A percentile compares a stretch with the other conserved stretches of the same genome.
These are phyloP conservation scores for Phialophora macrospora DNA, from an alignment of 2,329 filamentous ascomycete species.

Conservation along the genomic window DNA sequence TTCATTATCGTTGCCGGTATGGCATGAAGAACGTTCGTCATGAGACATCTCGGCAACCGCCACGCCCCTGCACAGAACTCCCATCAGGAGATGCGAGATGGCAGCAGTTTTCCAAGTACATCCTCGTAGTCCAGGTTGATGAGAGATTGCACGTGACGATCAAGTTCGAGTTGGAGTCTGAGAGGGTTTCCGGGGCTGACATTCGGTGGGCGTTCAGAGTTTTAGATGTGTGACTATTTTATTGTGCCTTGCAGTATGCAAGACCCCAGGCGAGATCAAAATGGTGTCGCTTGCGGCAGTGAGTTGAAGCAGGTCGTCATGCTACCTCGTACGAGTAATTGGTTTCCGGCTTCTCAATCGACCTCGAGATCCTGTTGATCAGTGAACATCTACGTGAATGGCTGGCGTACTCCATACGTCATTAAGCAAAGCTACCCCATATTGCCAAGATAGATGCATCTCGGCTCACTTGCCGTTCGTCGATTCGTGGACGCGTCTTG, in stretches of 20 bases:
- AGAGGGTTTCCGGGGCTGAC: background rate
- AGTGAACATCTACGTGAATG: background rate
- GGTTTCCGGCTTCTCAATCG: background rate
- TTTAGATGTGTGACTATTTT: conserved; percentile 1
- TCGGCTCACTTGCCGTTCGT: background rate
- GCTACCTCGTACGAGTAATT: background rate
- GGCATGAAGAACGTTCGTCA: conserved; percentile 3
- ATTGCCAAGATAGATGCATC: background rate
- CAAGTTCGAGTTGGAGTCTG: background rate
- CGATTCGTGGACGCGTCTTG: background rate
- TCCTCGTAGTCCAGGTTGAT: background rate
- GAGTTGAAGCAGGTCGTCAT: background rate
- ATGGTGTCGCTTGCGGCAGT: background rate
- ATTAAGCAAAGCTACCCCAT: background rate
- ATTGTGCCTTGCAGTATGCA: conserved; percentile 9
- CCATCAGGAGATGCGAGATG: background rate
- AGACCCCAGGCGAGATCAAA: background rate
- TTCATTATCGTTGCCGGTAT: conserved; percentile 2
- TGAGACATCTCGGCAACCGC: background rate
- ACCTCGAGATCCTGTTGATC: background rate
- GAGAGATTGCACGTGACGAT: background rate
- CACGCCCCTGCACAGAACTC: conserved; percentile 1
- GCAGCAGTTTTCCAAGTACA: background rate
- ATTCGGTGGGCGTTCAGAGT: background rate
- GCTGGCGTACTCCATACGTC: background rate